These are phyloP conservation scores for Sugiyamaella xylanicola DNA, from an alignment of 1,139 yeast genomes.

Conservation along the genomic window DNA sequence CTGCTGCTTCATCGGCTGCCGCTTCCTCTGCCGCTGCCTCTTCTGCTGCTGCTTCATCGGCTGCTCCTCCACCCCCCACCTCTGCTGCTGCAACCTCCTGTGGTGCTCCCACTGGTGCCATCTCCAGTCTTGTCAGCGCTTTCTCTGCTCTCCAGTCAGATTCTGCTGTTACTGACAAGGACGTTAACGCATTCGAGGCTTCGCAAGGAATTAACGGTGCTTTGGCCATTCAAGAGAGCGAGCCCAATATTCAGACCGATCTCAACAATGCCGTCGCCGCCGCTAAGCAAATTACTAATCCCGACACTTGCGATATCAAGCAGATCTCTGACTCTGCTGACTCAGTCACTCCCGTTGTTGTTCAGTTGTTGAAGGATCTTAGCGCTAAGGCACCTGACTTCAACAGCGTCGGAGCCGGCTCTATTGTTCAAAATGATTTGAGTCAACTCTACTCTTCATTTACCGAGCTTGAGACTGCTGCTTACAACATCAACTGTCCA, in stretches of 20 bases:
- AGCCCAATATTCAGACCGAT: slow-evolving; percentile 10
- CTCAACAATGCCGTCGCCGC: not conserved
- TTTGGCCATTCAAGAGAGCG: slow-evolving; percentile 22
- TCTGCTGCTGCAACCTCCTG: not conserved
- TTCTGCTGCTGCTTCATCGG: slow-evolving; percentile 2
- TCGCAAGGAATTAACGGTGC: slow-evolving; percentile 26
- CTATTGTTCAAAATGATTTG: slow-evolving; percentile 25
- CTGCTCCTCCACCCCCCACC: not conserved
- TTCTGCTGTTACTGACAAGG: slow-evolving; percentile 3
- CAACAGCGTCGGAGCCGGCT: slow-evolving; percentile 23
- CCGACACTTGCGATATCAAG: slow-evolving; percentile 4
- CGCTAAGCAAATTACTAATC: not conserved
- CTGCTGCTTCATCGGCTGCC: slow-evolving; percentile 1
- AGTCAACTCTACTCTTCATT: slow-evolving; percentile 18
- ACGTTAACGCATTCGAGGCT: not conserved
- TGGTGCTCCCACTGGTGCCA: slow-evolving; percentile 1
- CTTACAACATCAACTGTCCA: slow-evolving; percentile 3
- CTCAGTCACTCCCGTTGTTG: slow-evolving; percentile 17
- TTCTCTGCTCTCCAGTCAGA: slow-evolving; percentile 3
- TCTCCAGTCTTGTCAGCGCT: slow-evolving; percentile 2
- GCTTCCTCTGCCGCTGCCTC: slow-evolving; percentile 10
- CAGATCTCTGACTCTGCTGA: slow-evolving; percentile 14
- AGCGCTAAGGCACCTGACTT: slow-evolving; percentile 23
- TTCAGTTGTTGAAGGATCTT: slow-evolving; percentile 21
- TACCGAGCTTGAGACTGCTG: slow-evolving; percentile 20